Percentiles rank a stretch among this genome's conserved stretches.
Evolutionary conservation across 192 early-diverging fungal genomes (phyloP).

Genomic region (Mortierella alpina): DNA sequence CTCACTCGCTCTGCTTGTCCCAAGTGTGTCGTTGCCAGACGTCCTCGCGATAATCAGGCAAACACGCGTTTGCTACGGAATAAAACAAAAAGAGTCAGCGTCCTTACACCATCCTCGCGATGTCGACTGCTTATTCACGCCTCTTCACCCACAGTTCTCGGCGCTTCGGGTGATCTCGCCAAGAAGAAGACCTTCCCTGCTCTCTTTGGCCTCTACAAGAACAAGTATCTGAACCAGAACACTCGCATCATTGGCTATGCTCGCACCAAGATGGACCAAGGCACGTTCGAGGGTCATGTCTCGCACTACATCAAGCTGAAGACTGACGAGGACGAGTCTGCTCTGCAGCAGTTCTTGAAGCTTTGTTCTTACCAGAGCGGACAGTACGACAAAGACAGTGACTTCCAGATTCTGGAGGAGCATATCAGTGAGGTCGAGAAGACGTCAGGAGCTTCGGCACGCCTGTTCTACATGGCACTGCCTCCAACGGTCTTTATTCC

Average conservation of each 20-base stretch:
- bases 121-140: neutral
- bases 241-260: conserved; percentile 92
- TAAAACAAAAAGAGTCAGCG: neutral
- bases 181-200: conserved; percentile 99
- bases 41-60: neutral
- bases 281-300: conserved; percentile 82
- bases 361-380: conserved; percentile 84
- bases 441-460: conserved; percentile 63
- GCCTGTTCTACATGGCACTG: conserved; percentile 95
- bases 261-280: conserved; percentile 79
- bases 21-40: neutral
- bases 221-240: conserved; percentile 80
- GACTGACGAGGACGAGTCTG: conserved; percentile 66
- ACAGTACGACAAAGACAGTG: conserved; percentile 82
- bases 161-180: conserved; percentile 94
- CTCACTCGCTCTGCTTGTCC: neutral
- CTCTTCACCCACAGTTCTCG: conserved; percentile 68
- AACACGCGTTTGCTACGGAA: neutral
- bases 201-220: conserved; percentile 92
- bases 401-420: conserved; percentile 74
- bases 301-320: conserved; percentile 74
- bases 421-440: conserved; percentile 72
- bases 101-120: neutral
- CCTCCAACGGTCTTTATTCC: conserved; percentile 95
- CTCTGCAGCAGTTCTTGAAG: conserved; percentile 72